Base-by-base conservation (phyloP, 805 yeast genomes). In the Yarrowia yakushimensis region DNA sequence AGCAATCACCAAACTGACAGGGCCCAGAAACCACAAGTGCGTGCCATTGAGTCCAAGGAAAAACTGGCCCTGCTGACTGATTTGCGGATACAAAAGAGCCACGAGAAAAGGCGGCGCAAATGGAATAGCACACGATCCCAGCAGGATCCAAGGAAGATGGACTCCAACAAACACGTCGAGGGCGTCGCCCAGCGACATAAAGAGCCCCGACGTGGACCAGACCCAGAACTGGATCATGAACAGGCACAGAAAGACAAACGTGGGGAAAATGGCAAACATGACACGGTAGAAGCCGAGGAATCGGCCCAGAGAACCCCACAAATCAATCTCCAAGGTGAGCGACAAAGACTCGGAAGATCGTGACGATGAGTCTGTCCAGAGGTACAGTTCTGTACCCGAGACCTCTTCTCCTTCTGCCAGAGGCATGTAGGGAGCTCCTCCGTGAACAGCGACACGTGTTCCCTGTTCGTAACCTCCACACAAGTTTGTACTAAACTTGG, bases 271-370 rank as follows among this genome's bases (percentile, higher is more conserved):
- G 1, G 87, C 85, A 37, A 87, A 74, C 0, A 87, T 84, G 23
- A 89, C 77, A 68, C 97, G 78, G 71, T 87, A 91, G 62, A 93
- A 79, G 66, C 90, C 76, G 6, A 88, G 85, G 42, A 90, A 73
- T 64, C 85, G 75, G 65, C 84, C 85, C 64, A 90, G 72, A 43
- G 91, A 86, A 28, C 79, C 75, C 37, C 82, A 67, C 67, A 82
- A 70, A 70, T 87, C 86, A 15, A 87, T 75, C 60, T 71, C 69
- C n/a, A 77, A 33, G 0, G 54, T 43, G 68, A 48, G 66, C 17
- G 20, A 64, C 54, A 57, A 50, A 23, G 43, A 20, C 25, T 23
- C 63, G 27, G 42, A 60, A 22, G 23, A 48, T 61, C 54, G 7
- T 1, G 54, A 43, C 15, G 62, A 43, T 13, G 62, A 36, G 8